phyloP scores from a whole-genome alignment of 106 monocot species.

The Allium fistulosum region DNA sequence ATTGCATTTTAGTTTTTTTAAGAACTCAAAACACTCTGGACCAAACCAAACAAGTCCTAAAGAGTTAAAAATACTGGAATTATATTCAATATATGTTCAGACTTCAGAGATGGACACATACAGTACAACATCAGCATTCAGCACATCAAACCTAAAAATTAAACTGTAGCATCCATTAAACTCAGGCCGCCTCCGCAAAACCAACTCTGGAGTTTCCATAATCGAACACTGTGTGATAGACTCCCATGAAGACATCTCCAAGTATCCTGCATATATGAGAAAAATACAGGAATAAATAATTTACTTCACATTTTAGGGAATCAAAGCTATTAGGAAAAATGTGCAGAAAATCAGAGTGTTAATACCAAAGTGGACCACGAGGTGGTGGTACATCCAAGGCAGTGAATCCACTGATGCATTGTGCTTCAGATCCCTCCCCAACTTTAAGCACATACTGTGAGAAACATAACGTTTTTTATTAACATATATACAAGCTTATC shows the following conservation, averaged over 20 bases:
- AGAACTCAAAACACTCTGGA: too few relatives aligned
- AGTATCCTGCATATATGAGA: slow-evolving; percentile 33
- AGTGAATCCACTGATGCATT: slow-evolving; percentile 41
- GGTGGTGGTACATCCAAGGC: slow-evolving; percentile 41
- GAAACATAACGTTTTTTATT: too few relatives aligned
- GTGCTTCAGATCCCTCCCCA: slow-evolving; percentile 17
- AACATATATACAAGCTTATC: too few relatives aligned
- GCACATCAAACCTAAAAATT: too few relatives aligned
- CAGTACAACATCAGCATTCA: too few relatives aligned
- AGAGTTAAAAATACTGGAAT: too few relatives aligned
- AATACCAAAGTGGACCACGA: slow-evolving; percentile 34
- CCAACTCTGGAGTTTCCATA: slow-evolving; percentile 48
- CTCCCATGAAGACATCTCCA: slow-evolving; percentile 66
- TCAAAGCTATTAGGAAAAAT: neutral
- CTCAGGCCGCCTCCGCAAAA: slow-evolving; percentile 43
- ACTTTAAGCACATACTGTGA: slow-evolving; percentile 35
- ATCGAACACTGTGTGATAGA: slow-evolving; percentile 58
- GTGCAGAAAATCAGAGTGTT: neutral
- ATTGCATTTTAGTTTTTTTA: too few relatives aligned
- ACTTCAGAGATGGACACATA: too few relatives aligned
- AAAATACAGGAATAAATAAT: neutral
- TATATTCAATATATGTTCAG: too few relatives aligned
- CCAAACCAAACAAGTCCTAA: too few relatives aligned
- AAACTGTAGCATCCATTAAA: too few relatives aligned
- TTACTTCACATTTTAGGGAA: neutral